A percentile compares a stretch with the other conserved stretches of the same genome.
phyloP scores from a whole-genome alignment of 2,329 filamentous ascomycete genomes.

The Aspergillus fructus region DNA sequence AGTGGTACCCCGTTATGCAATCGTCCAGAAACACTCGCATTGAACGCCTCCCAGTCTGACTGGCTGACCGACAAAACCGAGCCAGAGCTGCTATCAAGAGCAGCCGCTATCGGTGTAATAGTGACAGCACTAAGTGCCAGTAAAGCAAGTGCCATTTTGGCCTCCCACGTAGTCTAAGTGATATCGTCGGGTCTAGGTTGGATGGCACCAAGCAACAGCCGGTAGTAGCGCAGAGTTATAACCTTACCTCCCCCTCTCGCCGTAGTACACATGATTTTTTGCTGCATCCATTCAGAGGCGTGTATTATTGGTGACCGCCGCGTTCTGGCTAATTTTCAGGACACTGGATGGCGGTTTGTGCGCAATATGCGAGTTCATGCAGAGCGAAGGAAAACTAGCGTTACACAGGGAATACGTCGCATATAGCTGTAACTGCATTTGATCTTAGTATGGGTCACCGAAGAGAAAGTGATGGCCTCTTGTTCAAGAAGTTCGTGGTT shows the following conservation, averaged over 20 bases:
- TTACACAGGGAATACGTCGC: background rate
- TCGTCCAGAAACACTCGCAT: constrained; percentile 7
- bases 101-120: background rate
- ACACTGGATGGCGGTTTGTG: background rate
- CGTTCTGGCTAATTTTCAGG: background rate
- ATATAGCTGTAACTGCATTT: background rate
- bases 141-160: background rate
- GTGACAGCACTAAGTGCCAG: background rate
- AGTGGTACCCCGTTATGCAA: constrained; percentile 5
- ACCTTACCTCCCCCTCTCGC: background rate
- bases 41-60: constrained; percentile 6
- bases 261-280: background rate
- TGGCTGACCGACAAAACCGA: background rate
- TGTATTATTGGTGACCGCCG: background rate
- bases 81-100: background rate
- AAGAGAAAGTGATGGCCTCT: too few species aligned
- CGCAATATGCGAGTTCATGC: background rate
- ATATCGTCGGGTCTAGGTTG: background rate
- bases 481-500: too few species aligned
- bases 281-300: too few species aligned
- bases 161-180: background rate
- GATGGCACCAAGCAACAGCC: background rate
- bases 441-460: background rate
- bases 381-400: background rate
- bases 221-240: background rate